Percentiles rank a stretch among this genome's conserved stretches.
Evolutionary conservation across 2,329 filamentous ascomycete species (phyloP).

Genomic region (Aureobasidium mangrovei): DNA sequence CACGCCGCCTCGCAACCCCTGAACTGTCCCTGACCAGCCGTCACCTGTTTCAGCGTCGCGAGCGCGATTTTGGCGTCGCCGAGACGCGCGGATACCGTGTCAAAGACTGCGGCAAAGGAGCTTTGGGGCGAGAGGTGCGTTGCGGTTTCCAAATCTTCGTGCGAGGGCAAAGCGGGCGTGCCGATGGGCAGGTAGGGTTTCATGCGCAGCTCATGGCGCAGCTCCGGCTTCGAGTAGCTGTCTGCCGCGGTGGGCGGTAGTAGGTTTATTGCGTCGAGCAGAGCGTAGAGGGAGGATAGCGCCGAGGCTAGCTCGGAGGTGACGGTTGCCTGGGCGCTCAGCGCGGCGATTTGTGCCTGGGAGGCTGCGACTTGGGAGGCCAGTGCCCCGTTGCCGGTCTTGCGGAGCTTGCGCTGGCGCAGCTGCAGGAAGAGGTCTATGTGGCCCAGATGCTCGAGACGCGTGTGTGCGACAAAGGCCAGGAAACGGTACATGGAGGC

Average conservation of each 20-base stretch:
- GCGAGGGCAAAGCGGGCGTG: constrained; percentile 58
- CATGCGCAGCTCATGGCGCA: constrained; percentile 80
- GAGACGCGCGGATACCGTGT: constrained; percentile 23
- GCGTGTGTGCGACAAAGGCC: constrained; percentile 17
- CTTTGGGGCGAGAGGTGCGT: neutral
- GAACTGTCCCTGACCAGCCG: constrained; percentile 13
- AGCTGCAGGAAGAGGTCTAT: constrained; percentile 57
- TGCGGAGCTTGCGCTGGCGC: constrained; percentile 21
- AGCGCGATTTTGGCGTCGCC: constrained; percentile 30
- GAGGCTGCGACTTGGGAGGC: constrained; percentile 16
- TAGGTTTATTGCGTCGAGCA: constrained; percentile 50
- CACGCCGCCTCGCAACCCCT: constrained; percentile 32
- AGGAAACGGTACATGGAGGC: constrained; percentile 62
- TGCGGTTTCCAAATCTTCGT: constrained; percentile 48
- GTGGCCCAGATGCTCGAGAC: constrained; percentile 45
- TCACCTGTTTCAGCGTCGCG: constrained; percentile 25
- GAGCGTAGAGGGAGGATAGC: constrained; percentile 48
- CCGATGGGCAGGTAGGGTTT: constrained; percentile 65
- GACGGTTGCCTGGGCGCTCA: constrained; percentile 21
- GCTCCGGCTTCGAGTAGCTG: constrained; percentile 57
- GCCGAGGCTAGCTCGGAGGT: neutral
- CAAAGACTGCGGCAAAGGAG: constrained; percentile 11
- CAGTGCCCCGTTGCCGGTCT: constrained; percentile 23
- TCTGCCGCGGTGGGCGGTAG: constrained; percentile 41
- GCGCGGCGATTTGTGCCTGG: constrained; percentile 21